Evolutionary conservation across 306 rosid genomes (phyloP), one percentile per base, ranked within the genome.

Genomic region (Castanopsis chinensis): DNA sequence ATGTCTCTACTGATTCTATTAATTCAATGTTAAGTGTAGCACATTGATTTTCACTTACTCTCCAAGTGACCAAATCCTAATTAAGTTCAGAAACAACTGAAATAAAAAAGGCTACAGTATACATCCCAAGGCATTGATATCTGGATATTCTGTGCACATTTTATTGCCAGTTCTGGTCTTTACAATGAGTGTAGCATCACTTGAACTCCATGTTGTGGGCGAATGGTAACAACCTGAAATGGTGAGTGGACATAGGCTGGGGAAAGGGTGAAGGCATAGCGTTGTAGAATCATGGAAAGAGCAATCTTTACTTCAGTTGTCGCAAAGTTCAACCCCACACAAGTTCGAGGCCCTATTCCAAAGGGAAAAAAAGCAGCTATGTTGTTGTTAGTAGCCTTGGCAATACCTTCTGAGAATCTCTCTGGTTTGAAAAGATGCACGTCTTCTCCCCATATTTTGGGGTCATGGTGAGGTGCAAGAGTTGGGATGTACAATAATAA

Each of bases 191-290:
- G 71, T 0, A 82, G 79, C 52, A 67, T 20, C 10, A 82, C 75
- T 18, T 73, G 76, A 73, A 82, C 35, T 45, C 85, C 82, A 67
- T 73, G 79, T 43, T 72, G 65, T 11, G 85, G 79, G 2, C 45
- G 58, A 51, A 83, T 51, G 5, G 76, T 78, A n/a, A 74, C 15
- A 51, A 18, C 18, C 74, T 74, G 55, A 59, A 35, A 3, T 15
- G 86, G 86, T 1, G 73, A 83, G 71, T 83, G 86, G 43, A 74
- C 68, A 28, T 83, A 79, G n/a, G 57, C 30, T 10, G 45, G 70
- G 12, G 78, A 82, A 5, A 82, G 72, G 28, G 85, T 56, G 72
- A 82, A 67, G 37, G 54, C 5, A 63, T 77, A 73, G 76, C 67
- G 72, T 37, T 82, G 82, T 4, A 77, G 71, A 43, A 78, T 78